These are phyloP conservation scores for Aspergillus brunneoviolaceus DNA, from an alignment of 2,329 filamentous ascomycete species.

Conservation along the genomic window DNA sequence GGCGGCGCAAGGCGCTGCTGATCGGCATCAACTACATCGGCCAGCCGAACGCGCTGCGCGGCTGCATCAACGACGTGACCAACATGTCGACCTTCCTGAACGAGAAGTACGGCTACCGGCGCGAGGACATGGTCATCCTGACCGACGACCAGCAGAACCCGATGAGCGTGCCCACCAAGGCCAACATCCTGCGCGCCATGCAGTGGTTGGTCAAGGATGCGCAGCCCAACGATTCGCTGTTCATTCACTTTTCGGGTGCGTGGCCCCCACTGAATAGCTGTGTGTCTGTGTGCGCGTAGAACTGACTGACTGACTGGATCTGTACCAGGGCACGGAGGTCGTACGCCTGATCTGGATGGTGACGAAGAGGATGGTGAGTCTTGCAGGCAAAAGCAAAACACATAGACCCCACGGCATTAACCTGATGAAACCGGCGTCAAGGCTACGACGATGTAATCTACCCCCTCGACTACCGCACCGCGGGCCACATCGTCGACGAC, in stretches of 20 bases:
- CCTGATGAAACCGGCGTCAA: constrained; percentile 1
- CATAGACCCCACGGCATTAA: not conserved
- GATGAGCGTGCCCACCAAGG: constrained; percentile 95
- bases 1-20: constrained; percentile 79
- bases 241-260: constrained; percentile 92
- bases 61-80: constrained; percentile 95
- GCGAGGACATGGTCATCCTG: constrained; percentile 95
- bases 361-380: constrained; percentile 67
- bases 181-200: constrained; percentile 93
- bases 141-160: constrained; percentile 95
- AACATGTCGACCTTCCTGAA: constrained; percentile 92
- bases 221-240: constrained; percentile 85
- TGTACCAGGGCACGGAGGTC: constrained; percentile 67
- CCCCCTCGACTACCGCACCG: constrained; percentile 68
- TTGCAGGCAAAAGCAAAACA: not conserved
- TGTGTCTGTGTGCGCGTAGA: not conserved
- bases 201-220: constrained; percentile 98
- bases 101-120: constrained; percentile 81
- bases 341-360: constrained; percentile 69
- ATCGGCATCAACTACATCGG: constrained; percentile 97
- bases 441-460: constrained; percentile 76
- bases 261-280: no score
- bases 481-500: constrained; percentile 73
- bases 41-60: constrained; percentile 81
- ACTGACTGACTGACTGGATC: not conserved